These are phyloP conservation scores for Yamadazyma sp. DNA, from an alignment of 1,139 yeast species.

Conservation along the genomic window DNA sequence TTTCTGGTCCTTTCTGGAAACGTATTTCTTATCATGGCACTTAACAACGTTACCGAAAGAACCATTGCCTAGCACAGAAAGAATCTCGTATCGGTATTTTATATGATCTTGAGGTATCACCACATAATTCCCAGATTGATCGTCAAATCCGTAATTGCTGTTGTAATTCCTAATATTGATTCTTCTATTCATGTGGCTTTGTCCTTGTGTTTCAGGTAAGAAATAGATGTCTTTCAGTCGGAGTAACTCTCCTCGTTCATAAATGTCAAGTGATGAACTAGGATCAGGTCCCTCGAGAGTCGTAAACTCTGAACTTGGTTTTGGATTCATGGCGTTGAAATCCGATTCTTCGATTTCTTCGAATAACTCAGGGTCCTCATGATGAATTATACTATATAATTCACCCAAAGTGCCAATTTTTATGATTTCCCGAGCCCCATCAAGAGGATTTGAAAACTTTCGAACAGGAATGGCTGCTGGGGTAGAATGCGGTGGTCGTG, in stretches of 20 bases:
- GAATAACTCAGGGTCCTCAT: constrained; percentile 25
- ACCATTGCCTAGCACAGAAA: constrained; percentile 67
- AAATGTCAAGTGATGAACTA: constrained; percentile 32
- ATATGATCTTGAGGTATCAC: constrained; percentile 67
- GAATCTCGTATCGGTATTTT: constrained; percentile 69
- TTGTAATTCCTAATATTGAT: constrained; percentile 47
- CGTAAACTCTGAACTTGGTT: constrained; percentile 5
- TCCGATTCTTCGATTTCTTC: constrained; percentile 11
- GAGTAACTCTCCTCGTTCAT: constrained; percentile 55
- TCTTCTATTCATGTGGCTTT: constrained; percentile 8
- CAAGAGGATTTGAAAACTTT: constrained; percentile 9
- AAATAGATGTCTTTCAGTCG: constrained; percentile 42
- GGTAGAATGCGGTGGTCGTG: background rate
- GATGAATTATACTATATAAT: constrained; percentile 20
- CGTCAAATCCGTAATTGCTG: constrained; percentile 74
- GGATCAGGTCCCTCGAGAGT: constrained; percentile 1
- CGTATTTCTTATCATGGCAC: constrained; percentile 66
- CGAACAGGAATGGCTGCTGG: background rate
- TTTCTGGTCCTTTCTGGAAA: constrained; percentile 13
- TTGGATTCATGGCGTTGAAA: constrained; percentile 7
- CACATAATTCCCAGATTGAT: constrained; percentile 61
- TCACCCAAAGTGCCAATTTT: constrained; percentile 21
- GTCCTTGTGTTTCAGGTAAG: constrained; percentile 23
- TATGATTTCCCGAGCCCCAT: constrained; percentile 7
- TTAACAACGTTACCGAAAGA: constrained; percentile 80